phyloP scores from a whole-genome alignment of 1,139 yeast genomes.

The Saccharomycopsis hybrid region DNA sequence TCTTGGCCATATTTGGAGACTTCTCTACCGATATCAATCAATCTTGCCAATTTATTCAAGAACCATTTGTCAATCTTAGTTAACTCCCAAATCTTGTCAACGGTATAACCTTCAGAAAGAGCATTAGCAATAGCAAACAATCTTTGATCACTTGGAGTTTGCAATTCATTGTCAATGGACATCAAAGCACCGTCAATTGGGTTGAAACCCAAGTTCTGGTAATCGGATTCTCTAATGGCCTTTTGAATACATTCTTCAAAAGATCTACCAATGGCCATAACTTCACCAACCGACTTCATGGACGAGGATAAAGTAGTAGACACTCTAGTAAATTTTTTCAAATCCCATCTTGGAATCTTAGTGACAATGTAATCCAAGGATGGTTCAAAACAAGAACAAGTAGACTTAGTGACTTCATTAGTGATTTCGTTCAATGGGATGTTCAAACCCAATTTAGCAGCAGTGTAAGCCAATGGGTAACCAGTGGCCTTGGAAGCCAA shows the following conservation, averaged over 20 bases:
- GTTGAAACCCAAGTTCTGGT: constrained; percentile 90
- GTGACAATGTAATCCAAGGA: constrained; percentile 96
- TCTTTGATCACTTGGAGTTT: constrained; percentile 95
- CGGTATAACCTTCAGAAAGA: constrained; percentile 74
- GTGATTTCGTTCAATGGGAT: constrained; percentile 88
- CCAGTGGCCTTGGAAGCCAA: constrained; percentile 99
- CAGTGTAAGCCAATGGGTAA: constrained; percentile 96
- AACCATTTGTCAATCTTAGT: constrained; percentile 98
- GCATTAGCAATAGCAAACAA: constrained; percentile 97
- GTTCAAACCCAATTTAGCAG: constrained; percentile 93
- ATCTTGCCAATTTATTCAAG: constrained; percentile 72
- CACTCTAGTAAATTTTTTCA: constrained; percentile 91
- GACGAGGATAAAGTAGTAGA: constrained; percentile 83
- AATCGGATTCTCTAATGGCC: constrained; percentile 95
- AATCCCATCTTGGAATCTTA: constrained; percentile 99
- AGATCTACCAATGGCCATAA: constrained; percentile 96
- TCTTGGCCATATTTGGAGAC: constrained; percentile 47
- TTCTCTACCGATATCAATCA: constrained; percentile 62
- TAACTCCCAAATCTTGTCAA: constrained; percentile 85
- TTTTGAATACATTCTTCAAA: constrained; percentile 98
- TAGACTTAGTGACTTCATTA: constrained; percentile 90
- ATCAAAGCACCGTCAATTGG: constrained; percentile 61
- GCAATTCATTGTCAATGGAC: constrained; percentile 86
- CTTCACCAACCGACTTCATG: constrained; percentile 99
- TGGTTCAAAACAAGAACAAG: constrained; percentile 97